Conservation (phyloP, 176 grass and related monocot genomes). For the Otatea glauca region DNA sequence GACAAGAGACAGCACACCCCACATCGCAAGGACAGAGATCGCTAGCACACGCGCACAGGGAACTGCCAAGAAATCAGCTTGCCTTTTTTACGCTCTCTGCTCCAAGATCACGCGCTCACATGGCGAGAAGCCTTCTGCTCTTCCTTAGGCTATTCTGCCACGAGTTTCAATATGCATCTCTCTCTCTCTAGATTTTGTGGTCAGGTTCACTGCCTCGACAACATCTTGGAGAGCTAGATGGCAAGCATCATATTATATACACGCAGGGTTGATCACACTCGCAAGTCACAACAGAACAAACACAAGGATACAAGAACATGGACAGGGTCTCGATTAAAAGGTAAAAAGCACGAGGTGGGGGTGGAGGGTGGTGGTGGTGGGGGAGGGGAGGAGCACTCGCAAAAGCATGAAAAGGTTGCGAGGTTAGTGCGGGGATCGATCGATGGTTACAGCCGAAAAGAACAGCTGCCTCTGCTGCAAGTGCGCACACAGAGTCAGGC, state of each 20-base stretch:
- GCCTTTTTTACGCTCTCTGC: neutral
- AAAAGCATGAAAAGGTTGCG: slow-evolving; percentile 24
- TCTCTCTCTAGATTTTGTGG: neutral
- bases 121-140: neutral
- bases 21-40: neutral
- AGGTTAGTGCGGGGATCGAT: slow-evolving; percentile 21
- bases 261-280: neutral
- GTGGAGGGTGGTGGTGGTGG: neutral
- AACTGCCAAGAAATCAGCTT: neutral
- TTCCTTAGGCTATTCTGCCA: neutral
- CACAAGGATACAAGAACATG: neutral
- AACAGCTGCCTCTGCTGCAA: neutral
- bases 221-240: neutral
- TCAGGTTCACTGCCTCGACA: neutral
- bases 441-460: slow-evolving; percentile 28
- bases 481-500: neutral
- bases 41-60: neutral
- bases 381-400: slow-evolving; percentile 27
- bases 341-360: neutral
- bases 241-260: neutral
- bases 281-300: neutral
- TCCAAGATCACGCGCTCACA: neutral
- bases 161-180: neutral
- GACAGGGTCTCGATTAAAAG: neutral
- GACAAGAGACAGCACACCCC: slow-evolving; percentile 37